phyloP scores from a whole-genome alignment of 306 rosid species.

The Phaseolus lunatus region DNA sequence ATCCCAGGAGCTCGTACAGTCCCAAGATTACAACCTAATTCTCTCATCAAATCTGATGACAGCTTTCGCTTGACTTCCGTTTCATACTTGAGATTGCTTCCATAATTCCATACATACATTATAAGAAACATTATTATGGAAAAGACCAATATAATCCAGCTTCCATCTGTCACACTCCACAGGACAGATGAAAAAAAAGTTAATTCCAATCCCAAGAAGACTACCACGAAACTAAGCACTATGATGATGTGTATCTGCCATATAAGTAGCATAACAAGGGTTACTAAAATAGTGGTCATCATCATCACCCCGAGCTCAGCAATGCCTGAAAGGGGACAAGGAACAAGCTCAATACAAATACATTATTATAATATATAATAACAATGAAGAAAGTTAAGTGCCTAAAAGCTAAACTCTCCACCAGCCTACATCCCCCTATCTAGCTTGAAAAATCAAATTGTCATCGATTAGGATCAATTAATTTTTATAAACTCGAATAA shows the following conservation, averaged over 20 bases:
- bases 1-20: slow-evolving; percentile 98
- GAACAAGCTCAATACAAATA: slow-evolving; percentile 30
- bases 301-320: slow-evolving; percentile 99
- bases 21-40: slow-evolving; percentile 92
- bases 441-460: slow-evolving; percentile 29
- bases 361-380: not conserved
- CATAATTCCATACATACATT: slow-evolving; percentile 92
- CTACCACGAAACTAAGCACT: slow-evolving; percentile 67
- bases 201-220: slow-evolving; percentile 92
- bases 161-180: slow-evolving; percentile 93
- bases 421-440: not conserved
- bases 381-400: slow-evolving; percentile 22
- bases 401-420: slow-evolving; percentile 18
- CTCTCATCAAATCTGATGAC: slow-evolving; percentile 88
- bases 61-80: slow-evolving; percentile 95
- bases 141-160: slow-evolving; percentile 97
- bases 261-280: slow-evolving; percentile 98
- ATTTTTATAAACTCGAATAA: slow-evolving; percentile 13
- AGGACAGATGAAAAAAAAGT: slow-evolving; percentile 88
- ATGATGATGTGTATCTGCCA: slow-evolving; percentile 89
- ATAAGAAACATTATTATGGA: slow-evolving; percentile 82
- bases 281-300: slow-evolving; percentile 91
- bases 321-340: slow-evolving; percentile 68
- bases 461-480: slow-evolving; percentile 21
- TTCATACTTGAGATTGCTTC: slow-evolving; percentile 97